Evolutionary conservation across 345 rosid species (phyloP).

Genomic region (Corchorus capsularis): DNA sequence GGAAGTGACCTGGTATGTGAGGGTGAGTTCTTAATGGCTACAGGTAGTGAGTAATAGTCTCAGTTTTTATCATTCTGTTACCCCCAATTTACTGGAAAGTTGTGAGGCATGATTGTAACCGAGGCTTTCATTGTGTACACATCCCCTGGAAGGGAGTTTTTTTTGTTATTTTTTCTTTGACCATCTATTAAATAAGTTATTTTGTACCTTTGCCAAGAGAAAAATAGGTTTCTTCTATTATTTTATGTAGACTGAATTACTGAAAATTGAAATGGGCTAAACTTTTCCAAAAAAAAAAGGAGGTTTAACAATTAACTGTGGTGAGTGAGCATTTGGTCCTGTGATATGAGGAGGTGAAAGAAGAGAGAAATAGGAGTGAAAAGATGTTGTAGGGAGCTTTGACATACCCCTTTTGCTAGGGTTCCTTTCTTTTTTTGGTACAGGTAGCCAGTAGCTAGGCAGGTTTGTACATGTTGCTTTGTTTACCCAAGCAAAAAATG

Average conservation of each 20-base stretch:
- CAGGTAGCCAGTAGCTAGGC: background rate
- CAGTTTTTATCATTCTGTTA: background rate
- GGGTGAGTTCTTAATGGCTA: conserved; percentile 94
- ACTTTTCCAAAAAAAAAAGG: background rate
- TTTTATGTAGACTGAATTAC: background rate
- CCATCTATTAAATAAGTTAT: background rate
- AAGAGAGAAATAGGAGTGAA: background rate
- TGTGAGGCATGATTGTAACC: background rate
- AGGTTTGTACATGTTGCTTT: background rate
- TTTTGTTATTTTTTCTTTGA: background rate
- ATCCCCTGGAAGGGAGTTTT: background rate
- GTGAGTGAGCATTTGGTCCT: background rate
- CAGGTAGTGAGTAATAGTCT: conserved; percentile 47
- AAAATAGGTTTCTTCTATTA: background rate
- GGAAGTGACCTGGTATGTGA: conserved; percentile 84
- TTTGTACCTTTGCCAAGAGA: background rate
- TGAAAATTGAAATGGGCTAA: background rate
- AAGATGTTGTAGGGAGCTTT: background rate
- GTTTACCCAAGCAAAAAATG: background rate
- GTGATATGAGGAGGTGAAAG: background rate
- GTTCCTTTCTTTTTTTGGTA: background rate
- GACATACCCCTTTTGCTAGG: background rate
- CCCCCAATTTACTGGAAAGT: background rate
- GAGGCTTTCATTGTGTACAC: background rate
- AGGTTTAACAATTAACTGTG: background rate